Conservation (phyloP, 2,329 filamentous ascomycete genomes). For the Mollisia scopiformis region DNA sequence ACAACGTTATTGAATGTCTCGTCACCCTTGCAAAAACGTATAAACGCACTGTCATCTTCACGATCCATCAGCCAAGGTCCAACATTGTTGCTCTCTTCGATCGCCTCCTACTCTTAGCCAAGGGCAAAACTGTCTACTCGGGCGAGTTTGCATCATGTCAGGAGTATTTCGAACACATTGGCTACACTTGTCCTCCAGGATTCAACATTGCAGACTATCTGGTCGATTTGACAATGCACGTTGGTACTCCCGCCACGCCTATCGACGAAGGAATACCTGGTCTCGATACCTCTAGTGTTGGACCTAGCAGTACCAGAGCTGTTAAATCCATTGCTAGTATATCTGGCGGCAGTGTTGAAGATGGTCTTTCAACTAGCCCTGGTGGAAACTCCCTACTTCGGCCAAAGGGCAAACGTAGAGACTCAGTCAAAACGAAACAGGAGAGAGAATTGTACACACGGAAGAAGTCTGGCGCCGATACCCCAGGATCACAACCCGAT, state of each 20-base stretch:
- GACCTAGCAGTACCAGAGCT: slow-evolving; percentile 83
- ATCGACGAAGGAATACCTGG: slow-evolving; percentile 59
- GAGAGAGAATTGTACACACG: slow-evolving; percentile 90
- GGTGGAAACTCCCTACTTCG: slow-evolving; percentile 63
- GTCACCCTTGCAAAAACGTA: slow-evolving; percentile 95
- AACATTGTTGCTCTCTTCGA: slow-evolving; percentile 99
- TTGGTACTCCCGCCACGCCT: slow-evolving; percentile 60
- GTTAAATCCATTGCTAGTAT: slow-evolving; percentile 90
- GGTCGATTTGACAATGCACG: slow-evolving; percentile 97
- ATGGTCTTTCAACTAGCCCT: slow-evolving; percentile 57
- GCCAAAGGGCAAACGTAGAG: slow-evolving; percentile 70
- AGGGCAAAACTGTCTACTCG: slow-evolving; percentile 90
- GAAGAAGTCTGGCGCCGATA: slow-evolving; percentile 67
- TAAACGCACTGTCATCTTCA: slow-evolving; percentile 96
- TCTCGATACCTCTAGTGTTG: slow-evolving; percentile 66
- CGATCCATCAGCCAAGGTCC: slow-evolving; percentile 95
- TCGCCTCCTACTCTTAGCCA: slow-evolving; percentile 85
- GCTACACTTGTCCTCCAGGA: slow-evolving; percentile 90
- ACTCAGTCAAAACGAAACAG: slow-evolving; percentile 84
- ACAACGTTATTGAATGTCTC: slow-evolving; percentile 95
- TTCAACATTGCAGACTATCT: slow-evolving; percentile 99
- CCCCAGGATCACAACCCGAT: slow-evolving; percentile 67
- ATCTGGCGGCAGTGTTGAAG: slow-evolving; percentile 74
- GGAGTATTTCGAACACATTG: slow-evolving; percentile 87
- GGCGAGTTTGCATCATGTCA: slow-evolving; percentile 89